Evolutionary conservation across 805 yeast species (phyloP).

Genomic region (Zygoascus ofunaensis): DNA sequence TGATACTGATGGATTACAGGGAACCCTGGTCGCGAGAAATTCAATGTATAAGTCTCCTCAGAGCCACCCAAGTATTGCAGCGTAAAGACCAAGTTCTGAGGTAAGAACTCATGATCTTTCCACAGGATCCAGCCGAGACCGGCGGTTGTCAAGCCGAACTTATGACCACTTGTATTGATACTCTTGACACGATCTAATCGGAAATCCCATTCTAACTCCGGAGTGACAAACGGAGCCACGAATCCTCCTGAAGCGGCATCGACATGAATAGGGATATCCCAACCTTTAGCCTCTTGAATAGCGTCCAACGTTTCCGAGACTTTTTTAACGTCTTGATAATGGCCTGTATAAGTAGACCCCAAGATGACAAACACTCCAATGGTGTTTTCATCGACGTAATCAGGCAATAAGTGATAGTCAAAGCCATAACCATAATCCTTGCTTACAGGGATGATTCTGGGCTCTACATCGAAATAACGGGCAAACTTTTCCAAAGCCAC

Average conservation of each 20-base stretch:
- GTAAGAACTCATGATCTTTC: constrained; percentile 55
- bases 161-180: constrained; percentile 87
- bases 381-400: constrained; percentile 77
- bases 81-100: constrained; percentile 65
- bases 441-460: constrained; percentile 61
- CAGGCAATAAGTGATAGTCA: constrained; percentile 50
- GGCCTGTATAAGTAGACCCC: constrained; percentile 92
- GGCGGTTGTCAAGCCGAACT: constrained; percentile 82
- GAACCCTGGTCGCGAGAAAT: constrained; percentile 88
- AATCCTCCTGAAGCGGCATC: constrained; percentile 93
- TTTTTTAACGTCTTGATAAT: constrained; percentile 66
- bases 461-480: constrained; percentile 84
- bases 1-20: constrained; percentile 84
- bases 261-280: constrained; percentile 73
- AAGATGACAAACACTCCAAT: constrained; percentile 82
- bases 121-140: constrained; percentile 92
- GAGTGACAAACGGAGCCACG: constrained; percentile 75
- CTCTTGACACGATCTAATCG: constrained; percentile 65
- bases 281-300: constrained; percentile 56
- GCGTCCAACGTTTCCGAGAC: constrained; percentile 60
- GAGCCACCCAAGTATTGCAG: constrained; percentile 79
- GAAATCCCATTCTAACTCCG: constrained; percentile 79
- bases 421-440: constrained; percentile 53
- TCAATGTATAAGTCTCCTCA: constrained; percentile 78
- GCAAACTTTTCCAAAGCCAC: constrained; percentile 94